phyloP scores from a whole-genome alignment of 176 grass and related monocot genomes.

The Echinochloa phyllopogon region DNA sequence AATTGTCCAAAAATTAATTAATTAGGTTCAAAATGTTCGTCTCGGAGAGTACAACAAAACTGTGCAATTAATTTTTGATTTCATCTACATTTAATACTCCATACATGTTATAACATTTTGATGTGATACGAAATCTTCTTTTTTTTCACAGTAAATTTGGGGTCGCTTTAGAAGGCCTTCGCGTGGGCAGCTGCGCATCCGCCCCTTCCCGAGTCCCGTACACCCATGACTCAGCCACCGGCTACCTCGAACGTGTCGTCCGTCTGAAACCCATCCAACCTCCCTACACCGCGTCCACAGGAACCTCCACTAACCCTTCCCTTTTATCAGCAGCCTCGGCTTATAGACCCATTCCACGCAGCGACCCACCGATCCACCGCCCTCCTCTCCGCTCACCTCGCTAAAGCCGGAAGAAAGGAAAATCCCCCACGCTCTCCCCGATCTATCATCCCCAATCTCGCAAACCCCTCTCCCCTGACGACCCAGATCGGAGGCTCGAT shows the following conservation, averaged over 20 bases:
- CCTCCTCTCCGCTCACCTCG: slow-evolving; percentile 44
- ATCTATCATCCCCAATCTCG: background rate
- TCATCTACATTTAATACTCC: no score
- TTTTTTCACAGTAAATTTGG: no score
- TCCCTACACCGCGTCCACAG: slow-evolving; percentile 17
- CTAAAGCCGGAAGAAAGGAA: background rate
- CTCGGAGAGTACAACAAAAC: no score
- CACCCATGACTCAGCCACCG: slow-evolving; percentile 51
- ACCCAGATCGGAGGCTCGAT: background rate
- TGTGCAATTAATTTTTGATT: no score
- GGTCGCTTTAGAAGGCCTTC: no score
- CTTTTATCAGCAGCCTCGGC: background rate
- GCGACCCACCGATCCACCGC: slow-evolving; percentile 34
- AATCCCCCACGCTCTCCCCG: background rate
- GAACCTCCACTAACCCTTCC: background rate
- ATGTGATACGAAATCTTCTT: no score
- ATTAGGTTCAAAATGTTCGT: no score
- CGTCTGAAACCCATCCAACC: background rate
- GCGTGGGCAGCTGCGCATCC: slow-evolving; percentile 4
- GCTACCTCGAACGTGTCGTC: slow-evolving; percentile 52
- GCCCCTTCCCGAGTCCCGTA: slow-evolving; percentile 37
- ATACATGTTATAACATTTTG: no score
- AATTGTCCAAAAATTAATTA: no score
- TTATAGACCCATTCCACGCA: slow-evolving; percentile 27
- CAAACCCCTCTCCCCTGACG: background rate